These are phyloP conservation scores for Aureobasidium zeae DNA, from an alignment of 2,329 filamentous ascomycete species.

Conservation along the genomic window DNA sequence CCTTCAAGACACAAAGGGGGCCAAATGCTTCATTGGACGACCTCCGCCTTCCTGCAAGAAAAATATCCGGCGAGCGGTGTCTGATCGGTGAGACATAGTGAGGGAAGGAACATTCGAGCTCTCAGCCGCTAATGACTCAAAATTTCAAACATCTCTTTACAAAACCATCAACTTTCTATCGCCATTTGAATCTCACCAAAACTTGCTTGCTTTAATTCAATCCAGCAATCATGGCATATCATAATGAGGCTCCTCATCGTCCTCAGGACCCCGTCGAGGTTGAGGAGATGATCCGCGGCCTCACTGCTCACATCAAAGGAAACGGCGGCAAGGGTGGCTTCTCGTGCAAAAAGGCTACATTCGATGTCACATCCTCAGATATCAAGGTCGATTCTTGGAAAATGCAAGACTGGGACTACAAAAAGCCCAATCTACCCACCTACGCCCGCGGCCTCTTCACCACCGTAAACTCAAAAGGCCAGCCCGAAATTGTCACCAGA, in stretches of 20 bases:
- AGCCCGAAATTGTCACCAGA: conserved; percentile 70
- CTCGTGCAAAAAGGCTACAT: conserved; percentile 73
- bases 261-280: conserved; percentile 63
- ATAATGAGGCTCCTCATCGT: conserved; percentile 49
- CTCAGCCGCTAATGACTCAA: conserved; percentile 8
- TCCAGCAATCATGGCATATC: conserved; percentile 41
- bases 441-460: conserved; percentile 94
- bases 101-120: conserved; percentile 2
- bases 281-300: conserved; percentile 51
- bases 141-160: conserved; percentile 6
- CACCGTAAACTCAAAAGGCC: conserved; percentile 54
- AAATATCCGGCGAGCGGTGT: too few species aligned
- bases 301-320: conserved; percentile 52
- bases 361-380: conserved; percentile 55
- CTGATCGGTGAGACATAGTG: too few species aligned
- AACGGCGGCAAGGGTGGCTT: conserved; percentile 49
- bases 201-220: not conserved
- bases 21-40: too few species aligned
- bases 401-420: conserved; percentile 94
- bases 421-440: conserved; percentile 72
- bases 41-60: too few species aligned
- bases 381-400: conserved; percentile 82
- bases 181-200: not conserved
- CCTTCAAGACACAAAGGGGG: too few species aligned
- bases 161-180: conserved; percentile 6